Evolutionary conservation across 495 filamentous ascomycete species (phyloP).

Genomic region (Podospora tetraspora): DNA sequence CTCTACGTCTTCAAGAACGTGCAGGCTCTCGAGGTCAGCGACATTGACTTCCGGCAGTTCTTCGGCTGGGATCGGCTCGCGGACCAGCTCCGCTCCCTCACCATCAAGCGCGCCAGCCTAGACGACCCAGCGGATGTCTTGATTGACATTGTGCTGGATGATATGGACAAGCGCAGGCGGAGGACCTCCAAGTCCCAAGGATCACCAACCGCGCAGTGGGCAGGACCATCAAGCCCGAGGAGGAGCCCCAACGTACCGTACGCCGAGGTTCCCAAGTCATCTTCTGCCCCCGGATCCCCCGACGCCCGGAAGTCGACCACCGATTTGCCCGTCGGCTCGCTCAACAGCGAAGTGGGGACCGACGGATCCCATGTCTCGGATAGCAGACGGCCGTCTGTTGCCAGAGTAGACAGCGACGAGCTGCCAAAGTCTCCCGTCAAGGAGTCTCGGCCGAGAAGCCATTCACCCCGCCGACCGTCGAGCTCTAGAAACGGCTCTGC

Average conservation of each 20-base stretch:
- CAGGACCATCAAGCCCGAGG: slow-evolving; percentile 54
- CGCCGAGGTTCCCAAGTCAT: slow-evolving; percentile 51
- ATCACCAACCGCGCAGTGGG: slow-evolving; percentile 66
- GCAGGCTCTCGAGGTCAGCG: slow-evolving; percentile 84
- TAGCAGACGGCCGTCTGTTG: slow-evolving; percentile 37
- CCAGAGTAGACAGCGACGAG: slow-evolving; percentile 38
- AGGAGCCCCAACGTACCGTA: slow-evolving; percentile 51
- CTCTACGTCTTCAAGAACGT: slow-evolving; percentile 94
- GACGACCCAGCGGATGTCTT: slow-evolving; percentile 89
- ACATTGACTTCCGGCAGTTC: slow-evolving; percentile 93
- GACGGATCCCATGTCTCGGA: slow-evolving; percentile 27
- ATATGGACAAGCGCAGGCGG: slow-evolving; percentile 84
- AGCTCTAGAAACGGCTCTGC: slow-evolving; percentile 66
- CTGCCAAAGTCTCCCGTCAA: slow-evolving; percentile 35
- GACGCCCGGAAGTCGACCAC: slow-evolving; percentile 43
- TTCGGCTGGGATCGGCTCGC: slow-evolving; percentile 93
- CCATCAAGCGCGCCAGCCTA: slow-evolving; percentile 78
- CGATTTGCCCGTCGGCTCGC: slow-evolving; percentile 42
- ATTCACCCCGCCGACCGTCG: slow-evolving; percentile 69
- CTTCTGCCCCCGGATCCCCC: slow-evolving; percentile 62
- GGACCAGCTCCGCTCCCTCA: slow-evolving; percentile 83
- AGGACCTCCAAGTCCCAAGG: slow-evolving; percentile 79
- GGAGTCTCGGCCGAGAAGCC: slow-evolving; percentile 57
- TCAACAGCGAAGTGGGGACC: slow-evolving; percentile 39
- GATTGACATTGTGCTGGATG: slow-evolving; percentile 88